Percentiles rank a stretch among this genome's conserved stretches.
Evolutionary conservation across 345 rosid species (phyloP).

Genomic region (Draba incana): DNA sequence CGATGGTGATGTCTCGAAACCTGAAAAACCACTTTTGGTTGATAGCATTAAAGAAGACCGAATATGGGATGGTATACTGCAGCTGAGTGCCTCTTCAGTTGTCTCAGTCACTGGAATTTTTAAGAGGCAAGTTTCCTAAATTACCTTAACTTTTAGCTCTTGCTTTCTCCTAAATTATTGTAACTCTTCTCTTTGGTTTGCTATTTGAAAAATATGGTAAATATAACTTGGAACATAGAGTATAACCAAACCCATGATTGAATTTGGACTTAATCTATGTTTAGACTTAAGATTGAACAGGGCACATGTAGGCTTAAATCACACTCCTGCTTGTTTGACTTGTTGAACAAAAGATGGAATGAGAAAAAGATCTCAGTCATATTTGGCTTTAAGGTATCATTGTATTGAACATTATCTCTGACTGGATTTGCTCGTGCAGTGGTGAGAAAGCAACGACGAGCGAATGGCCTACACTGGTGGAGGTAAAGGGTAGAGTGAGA

Average conservation of each 20-base stretch:
- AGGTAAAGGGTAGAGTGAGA: slow-evolving; percentile 92
- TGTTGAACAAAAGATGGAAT: background rate
- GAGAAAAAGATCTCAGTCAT: background rate
- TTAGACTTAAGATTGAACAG: background rate
- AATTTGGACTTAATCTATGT: background rate
- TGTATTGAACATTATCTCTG: slow-evolving; percentile 10
- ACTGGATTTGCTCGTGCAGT: slow-evolving; percentile 49
- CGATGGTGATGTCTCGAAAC: slow-evolving; percentile 26
- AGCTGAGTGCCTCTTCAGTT: slow-evolving; percentile 55
- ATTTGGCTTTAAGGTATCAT: background rate
- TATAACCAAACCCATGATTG: slow-evolving; percentile 1
- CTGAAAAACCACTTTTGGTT: slow-evolving; percentile 28
- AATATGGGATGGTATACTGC: slow-evolving; percentile 83
- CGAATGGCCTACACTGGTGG: slow-evolving; percentile 74
- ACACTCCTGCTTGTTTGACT: background rate
- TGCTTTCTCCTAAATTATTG: background rate
- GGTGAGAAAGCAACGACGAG: slow-evolving; percentile 75
- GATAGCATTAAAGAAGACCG: slow-evolving; percentile 45
- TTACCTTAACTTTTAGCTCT: slow-evolving; percentile 1
- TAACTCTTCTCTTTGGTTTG: background rate
- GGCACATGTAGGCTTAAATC: slow-evolving; percentile 5
- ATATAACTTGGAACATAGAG: background rate
- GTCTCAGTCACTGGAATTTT: slow-evolving; percentile 63
- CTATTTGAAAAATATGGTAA: slow-evolving; percentile 2
- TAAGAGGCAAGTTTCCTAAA: slow-evolving; percentile 60